Conservation (phyloP, 2,329 filamentous ascomycete genomes). For the Fusarium sp. region DNA sequence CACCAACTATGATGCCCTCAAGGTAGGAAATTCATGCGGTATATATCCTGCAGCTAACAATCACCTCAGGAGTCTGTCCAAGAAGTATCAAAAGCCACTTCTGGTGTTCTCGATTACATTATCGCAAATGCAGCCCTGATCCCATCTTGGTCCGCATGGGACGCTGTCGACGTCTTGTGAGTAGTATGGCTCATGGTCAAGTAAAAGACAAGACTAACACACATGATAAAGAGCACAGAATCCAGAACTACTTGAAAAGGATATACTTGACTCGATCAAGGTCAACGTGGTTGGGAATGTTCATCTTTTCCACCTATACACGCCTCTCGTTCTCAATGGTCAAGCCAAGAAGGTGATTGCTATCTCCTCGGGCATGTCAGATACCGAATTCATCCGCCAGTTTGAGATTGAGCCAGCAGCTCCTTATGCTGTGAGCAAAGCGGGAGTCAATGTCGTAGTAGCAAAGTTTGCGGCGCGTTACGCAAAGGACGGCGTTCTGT, state of each 20-base stretch:
- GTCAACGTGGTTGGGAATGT: neutral
- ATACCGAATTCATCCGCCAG: neutral
- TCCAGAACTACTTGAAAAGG: neutral
- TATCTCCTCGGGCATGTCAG: neutral
- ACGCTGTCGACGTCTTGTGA: neutral
- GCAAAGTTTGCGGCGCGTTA: neutral
- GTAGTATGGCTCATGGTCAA: neutral
- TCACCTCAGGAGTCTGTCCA: neutral
- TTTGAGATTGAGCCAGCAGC: neutral
- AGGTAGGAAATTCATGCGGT: neutral
- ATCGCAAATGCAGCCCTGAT: neutral
- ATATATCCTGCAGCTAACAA: neutral
- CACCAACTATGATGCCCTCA: neutral
- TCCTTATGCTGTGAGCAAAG: neutral
- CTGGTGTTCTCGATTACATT: neutral
- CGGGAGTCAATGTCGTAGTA: neutral
- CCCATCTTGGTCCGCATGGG: neutral
- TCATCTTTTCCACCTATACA: neutral
- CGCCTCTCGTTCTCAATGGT: neutral
- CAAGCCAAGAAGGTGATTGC: neutral
- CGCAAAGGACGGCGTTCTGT: neutral
- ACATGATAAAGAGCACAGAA: neutral
- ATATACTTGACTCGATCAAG: neutral
- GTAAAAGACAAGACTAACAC: neutral
- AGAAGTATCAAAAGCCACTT: neutral